Evolutionary conservation across 805 yeast genomes (phyloP).

Genomic region (Komagataella ulmi): DNA sequence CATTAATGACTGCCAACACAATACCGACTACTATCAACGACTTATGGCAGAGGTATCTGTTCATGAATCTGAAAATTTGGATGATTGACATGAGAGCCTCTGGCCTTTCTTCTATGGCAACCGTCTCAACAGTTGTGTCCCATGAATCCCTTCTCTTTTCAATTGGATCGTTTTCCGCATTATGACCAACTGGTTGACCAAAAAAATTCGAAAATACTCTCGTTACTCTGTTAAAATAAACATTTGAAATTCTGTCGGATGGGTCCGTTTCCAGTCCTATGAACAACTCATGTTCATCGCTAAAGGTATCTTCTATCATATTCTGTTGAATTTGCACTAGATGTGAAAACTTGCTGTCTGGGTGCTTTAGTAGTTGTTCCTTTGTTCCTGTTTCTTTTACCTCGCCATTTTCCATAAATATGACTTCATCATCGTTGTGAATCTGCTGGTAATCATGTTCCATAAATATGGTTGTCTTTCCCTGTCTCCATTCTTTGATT

Average conservation of each 20-base stretch:
- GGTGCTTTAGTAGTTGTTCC: conserved; percentile 13
- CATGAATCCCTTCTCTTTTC: not conserved
- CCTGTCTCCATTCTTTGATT: conserved; percentile 46
- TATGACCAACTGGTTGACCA: not conserved
- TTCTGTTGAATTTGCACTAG: not conserved
- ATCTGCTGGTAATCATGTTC: conserved; percentile 68
- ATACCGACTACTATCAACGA: conserved; percentile 34
- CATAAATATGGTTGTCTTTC: conserved; percentile 65
- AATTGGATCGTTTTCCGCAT: not conserved
- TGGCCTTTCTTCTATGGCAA: conserved; percentile 2
- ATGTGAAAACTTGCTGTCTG: conserved; percentile 2
- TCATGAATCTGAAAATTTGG: conserved; percentile 16
- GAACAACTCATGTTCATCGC: conserved; percentile 2
- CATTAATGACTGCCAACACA: conserved; percentile 36
- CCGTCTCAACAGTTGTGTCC: not conserved
- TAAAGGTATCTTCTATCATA: not conserved
- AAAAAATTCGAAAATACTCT: not conserved
- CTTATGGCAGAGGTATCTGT: conserved; percentile 12
- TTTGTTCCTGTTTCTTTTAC: conserved; percentile 32
- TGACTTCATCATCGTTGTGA: conserved; percentile 38
- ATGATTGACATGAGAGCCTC: conserved; percentile 9
- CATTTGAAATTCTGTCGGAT: not conserved
- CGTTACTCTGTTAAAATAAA: not conserved
- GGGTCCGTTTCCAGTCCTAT: not conserved
- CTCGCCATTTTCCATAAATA: conserved; percentile 45